Base-by-base conservation (phyloP, 2,329 filamentous ascomycete genomes). In the Xylaria hypoxylon region DNA sequence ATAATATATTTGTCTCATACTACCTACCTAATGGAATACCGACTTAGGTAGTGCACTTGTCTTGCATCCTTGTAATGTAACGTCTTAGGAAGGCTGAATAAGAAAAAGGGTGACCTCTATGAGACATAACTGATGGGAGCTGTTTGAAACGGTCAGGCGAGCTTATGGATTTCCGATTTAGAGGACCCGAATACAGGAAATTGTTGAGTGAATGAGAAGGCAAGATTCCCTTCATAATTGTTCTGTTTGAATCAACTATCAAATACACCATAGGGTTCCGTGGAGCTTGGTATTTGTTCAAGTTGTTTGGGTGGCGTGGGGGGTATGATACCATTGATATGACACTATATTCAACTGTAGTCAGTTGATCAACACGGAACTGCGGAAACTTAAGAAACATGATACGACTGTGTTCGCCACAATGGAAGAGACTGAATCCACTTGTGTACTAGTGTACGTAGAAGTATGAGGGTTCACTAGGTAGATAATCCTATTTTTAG, bases 21-120 rank as follows among this genome's bases (percentile, higher is more conserved):
- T 24, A 59, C 28, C 28, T 52, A 52, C 31, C 24, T 59, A 48
- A 59, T 50, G 33, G n/a, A 40, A 50, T 22, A 38, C 33, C 47
- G 47, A 40, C 19, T 24, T 35, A 11, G 11, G 8, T 52, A 22
- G 48, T 51, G n/a, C 11, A 13, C 22, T 33, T 7, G n/a, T 19
- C 28, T 52, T 19, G 8, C n/a, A 6, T 50, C 26, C 24, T n/a
- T 50, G n/a, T 19, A 17, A 3, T 33, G 15, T 50, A 31, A 50
- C 24, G 47, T 11, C 26, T 35, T 35, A 35, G 31, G n/a, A 31
- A 52, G 48, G 28, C 48, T 33, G 48, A 31, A 50, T 31, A 50
- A n/a, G 13, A 31, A 31, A 22, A 13, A 17, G 13, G 5, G 5
- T 15, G 31, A n/a, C 17, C 33, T 52, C 17, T 11, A 35, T 28